Base-by-base conservation (phyloP, 768 basidiomycete species). In the Boletus subparvulus region DNA sequence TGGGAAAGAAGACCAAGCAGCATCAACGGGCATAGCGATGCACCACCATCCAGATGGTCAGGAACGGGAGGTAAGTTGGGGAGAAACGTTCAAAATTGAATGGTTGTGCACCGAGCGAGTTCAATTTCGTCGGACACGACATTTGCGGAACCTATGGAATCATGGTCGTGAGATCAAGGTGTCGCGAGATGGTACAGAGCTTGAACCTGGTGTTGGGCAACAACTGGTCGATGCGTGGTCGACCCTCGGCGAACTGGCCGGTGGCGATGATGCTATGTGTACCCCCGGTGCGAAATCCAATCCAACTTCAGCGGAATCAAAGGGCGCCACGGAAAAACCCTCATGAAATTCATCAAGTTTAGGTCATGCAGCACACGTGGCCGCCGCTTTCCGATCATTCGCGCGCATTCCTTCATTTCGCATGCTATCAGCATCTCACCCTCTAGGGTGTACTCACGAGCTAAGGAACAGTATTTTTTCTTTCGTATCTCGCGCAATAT, bases 131-230 rank as follows among this genome's bases (percentile, higher is more conserved):
- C 83, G 83, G 44, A 88, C 88, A 35, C 81, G 86, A 28, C 88
- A 93, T 67, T 71, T 97, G 50, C 84, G 91, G 41, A 98, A 98
- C 68, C 87, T 88, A 3, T 98, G 94, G 94, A 98, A 98, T 63
- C 84, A 92, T 61, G 90, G 89, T 56, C 76, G 83, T 48, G 86
- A 90, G 65, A 80, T 91, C 44, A 89, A 91, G 75, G 84, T 91
- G 9, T 93, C 90, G 13, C 78, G 91, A 47, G 92, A 95, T 68
- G 95, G 95, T 17, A 97, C 94, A 2, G 95, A 98, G 68, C 69
- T 98, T 19, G 95, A 98, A 68, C 93, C 94, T 3, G 65, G 65
- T 2, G 81, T 91, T 14, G 91, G 90, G 26, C 78, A 83, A 62
- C 76, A 72, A 59, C 70, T 94, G 39, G 52, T 94, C 54, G 83